phyloP scores from a whole-genome alignment of 495 filamentous ascomycete species.

The Cryomyces minteri region DNA sequence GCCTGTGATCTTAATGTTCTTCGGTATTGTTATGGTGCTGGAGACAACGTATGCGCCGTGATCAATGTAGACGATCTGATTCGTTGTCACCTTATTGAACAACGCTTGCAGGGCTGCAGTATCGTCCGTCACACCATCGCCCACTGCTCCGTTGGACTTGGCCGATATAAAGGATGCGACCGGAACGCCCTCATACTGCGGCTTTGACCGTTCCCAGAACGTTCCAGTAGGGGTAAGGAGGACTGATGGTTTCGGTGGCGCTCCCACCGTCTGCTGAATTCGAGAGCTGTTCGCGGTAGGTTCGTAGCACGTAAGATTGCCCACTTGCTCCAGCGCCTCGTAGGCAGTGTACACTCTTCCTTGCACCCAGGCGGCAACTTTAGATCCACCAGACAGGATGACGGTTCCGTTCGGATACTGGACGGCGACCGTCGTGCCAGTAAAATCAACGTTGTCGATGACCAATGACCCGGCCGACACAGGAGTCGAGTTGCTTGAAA shows the following conservation, averaged over 20 bases:
- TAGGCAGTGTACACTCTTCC: constrained; percentile 42
- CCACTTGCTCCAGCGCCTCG: neutral
- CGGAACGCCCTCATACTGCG: constrained; percentile 49
- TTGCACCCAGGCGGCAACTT: constrained; percentile 53
- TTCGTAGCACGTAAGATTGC: constrained; percentile 7
- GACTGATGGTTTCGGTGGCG: constrained; percentile 33
- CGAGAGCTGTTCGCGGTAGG: constrained; percentile 5
- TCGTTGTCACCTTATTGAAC: constrained; percentile 37
- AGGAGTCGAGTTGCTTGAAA: constrained; percentile 32
- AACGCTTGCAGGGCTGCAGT: constrained; percentile 52
- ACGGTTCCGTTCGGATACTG: constrained; percentile 28
- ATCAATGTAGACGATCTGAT: constrained; percentile 76
- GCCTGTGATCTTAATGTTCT: constrained; percentile 65
- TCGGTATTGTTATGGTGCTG: constrained; percentile 66
- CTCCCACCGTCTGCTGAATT: constrained; percentile 30
- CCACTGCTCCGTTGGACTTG: constrained; percentile 58
- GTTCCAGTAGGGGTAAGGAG: constrained; percentile 36
- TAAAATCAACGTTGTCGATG: constrained; percentile 74
- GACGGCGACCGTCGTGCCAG: constrained; percentile 34
- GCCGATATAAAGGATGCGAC: constrained; percentile 51
- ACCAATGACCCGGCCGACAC: constrained; percentile 60
- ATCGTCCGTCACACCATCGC: constrained; percentile 55
- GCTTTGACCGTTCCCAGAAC: constrained; percentile 49
- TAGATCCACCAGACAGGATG: constrained; percentile 50
- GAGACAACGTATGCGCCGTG: constrained; percentile 79